Base-by-base conservation (phyloP, 805 yeast genomes). In the Tetrapisispora arboricola region DNA sequence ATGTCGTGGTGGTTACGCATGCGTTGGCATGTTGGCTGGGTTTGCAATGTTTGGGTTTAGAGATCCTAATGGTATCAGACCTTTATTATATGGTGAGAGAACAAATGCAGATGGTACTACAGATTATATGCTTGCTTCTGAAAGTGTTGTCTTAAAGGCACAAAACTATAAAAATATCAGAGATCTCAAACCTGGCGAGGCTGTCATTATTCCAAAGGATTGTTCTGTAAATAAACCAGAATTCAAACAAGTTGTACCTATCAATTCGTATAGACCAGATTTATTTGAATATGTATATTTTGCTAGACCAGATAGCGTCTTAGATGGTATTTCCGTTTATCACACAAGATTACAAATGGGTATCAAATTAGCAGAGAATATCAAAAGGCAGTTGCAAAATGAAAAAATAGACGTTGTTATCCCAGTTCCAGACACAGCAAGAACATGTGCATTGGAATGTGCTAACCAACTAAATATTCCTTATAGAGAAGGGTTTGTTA, bases 391-490 rank as follows among this genome's bases (percentile, higher is more conserved):
- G 29, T 37, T 58, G 15, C 70, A 71, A 36, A 62, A 67, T 32
- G 64, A 71, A 39, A 75, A 75, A 45, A 80, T 92, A 42, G 98
- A 92, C 55, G 98, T 90, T 36, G 95, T 92, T 29, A 85, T 92
- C 44, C 96, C 98, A 2, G 98, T 92, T 12, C 98, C 98, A 10
- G 98, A 92, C 61, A 92, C 98, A 7, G 80, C 97, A n/a, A 76
- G 97, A 64, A 88, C 94, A 32, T 80, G 95, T 18, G 97, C 97
- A 1, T 65, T 88, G 45, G 92, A 92, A 58, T 82, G 95, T 64
- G 90, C 97, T 1, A 88, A 83, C 28, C 70, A 78, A 36, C 70
- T 92, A 47, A 74, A 77, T 36, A 59, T 86, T 16, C 94, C 95
- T 16, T 92, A 86, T 66, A 76, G 98, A 58, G 98, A 92, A 66